phyloP scores from a whole-genome alignment of 768 basidiomycete species.

The Macrolepiota dolichaula region DNA sequence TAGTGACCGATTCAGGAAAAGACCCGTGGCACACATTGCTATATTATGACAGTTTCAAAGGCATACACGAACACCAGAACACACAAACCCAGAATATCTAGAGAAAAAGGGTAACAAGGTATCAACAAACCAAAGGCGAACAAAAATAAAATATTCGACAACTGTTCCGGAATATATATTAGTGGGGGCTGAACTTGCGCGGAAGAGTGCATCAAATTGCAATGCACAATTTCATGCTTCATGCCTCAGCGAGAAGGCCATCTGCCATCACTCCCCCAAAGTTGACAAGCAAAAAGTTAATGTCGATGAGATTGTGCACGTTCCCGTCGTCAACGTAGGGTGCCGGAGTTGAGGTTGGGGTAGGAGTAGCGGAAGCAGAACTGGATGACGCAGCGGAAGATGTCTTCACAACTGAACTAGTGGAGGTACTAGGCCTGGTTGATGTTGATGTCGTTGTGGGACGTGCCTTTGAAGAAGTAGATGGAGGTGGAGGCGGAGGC shows the following conservation, averaged over 20 bases:
- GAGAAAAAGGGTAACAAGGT: not conserved
- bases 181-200: not conserved
- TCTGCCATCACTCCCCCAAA: not conserved
- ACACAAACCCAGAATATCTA: not conserved
- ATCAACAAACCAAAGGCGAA: not conserved
- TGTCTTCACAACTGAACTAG: not conserved
- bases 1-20: not conserved
- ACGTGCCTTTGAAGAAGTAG: constrained; percentile 16
- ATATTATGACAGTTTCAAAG: not conserved
- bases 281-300: constrained; percentile 3
- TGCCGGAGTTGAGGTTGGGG: not conserved
- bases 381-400: constrained; percentile 1
- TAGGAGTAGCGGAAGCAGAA: not conserved
- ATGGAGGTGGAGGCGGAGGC: constrained; percentile 11
- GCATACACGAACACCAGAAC: not conserved
- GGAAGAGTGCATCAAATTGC: not conserved
- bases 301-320: constrained; percentile 4
- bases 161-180: not conserved
- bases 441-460: constrained; percentile 16
- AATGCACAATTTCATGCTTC: not conserved
- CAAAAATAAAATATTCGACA: not conserved
- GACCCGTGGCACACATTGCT: not conserved
- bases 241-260: not conserved
- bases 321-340: not conserved
- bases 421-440: not conserved